phyloP scores from a whole-genome alignment of 2,329 filamentous ascomycete genomes.

The Exophiala alcalophila region DNA sequence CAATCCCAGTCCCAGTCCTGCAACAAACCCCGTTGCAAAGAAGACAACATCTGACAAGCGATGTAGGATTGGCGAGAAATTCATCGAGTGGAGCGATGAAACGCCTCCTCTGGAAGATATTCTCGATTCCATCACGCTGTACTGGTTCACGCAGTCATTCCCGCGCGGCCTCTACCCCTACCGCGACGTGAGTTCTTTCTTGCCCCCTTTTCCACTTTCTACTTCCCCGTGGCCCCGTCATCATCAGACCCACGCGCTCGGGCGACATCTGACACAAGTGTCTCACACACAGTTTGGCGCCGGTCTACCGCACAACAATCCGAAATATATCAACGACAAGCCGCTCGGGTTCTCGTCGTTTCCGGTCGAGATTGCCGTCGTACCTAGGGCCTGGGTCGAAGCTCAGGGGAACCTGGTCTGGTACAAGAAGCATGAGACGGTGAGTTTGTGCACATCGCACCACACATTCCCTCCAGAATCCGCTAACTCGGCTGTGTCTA shows the following conservation, averaged over 20 bases:
- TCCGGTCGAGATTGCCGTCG: constrained; percentile 41
- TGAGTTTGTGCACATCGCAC: not conserved
- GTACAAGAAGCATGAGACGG: constrained; percentile 17
- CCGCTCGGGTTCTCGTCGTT: constrained; percentile 50
- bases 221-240: too few relatives aligned
- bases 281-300: too few relatives aligned
- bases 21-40: not conserved
- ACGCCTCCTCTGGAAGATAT: constrained; percentile 35
- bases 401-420: constrained; percentile 24
- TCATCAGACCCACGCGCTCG: too few relatives aligned
- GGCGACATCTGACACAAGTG: too few relatives aligned
- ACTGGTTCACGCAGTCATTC: constrained; percentile 41
- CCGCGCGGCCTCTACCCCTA: constrained; percentile 37
- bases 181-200: constrained; percentile 28
- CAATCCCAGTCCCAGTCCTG: not conserved
- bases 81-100: constrained; percentile 38
- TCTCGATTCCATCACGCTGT: constrained; percentile 36
- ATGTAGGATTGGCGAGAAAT: constrained; percentile 42
- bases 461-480: not conserved
- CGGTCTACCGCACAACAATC: constrained; percentile 23
- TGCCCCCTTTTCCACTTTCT: too few relatives aligned
- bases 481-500: not conserved
- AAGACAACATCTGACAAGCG: not conserved
- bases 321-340: constrained; percentile 40
- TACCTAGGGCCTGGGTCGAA: constrained; percentile 35